These are phyloP conservation scores for Fusarium udum DNA, from an alignment of 2,329 filamentous ascomycete genomes.

Conservation along the genomic window DNA sequence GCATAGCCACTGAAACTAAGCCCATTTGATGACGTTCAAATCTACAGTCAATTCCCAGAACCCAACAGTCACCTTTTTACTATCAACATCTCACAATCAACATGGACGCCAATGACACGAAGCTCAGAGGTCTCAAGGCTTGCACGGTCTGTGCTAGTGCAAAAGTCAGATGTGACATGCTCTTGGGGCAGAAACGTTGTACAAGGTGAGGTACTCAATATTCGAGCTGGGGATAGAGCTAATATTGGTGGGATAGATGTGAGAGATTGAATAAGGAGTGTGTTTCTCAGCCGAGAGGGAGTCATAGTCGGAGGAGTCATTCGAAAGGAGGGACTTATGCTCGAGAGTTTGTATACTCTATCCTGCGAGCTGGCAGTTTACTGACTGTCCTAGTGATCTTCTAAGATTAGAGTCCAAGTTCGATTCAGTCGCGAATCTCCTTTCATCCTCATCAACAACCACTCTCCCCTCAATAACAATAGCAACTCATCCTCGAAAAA, in stretches of 20 bases:
- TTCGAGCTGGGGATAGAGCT: background rate
- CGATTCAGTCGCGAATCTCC: slow-evolving; percentile 11
- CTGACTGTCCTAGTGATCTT: background rate
- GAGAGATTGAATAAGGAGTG: slow-evolving; percentile 15
- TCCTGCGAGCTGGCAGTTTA: rapidly evolving
- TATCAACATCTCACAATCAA: background rate
- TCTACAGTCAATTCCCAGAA: background rate
- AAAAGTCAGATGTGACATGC: slow-evolving; percentile 15
- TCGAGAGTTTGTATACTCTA: background rate
- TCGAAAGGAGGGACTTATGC: background rate
- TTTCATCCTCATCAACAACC: background rate
- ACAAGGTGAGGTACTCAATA: background rate
- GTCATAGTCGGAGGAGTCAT: background rate
- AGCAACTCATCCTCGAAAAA: background rate
- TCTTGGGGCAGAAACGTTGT: slow-evolving; percentile 3
- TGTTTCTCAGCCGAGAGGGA: background rate
- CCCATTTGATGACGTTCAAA: background rate
- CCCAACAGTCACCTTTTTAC: background rate
- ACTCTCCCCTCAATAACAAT: background rate
- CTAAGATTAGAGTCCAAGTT: slow-evolving; percentile 17
- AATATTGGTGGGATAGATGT: background rate
- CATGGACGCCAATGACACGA: background rate
- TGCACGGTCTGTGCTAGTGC: slow-evolving; percentile 9
- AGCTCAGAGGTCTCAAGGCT: background rate
- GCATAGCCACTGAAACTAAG: background rate